Conservation (phyloP, 1,284 basidiomycete species). For the Ganoderma multipileum region DNA sequence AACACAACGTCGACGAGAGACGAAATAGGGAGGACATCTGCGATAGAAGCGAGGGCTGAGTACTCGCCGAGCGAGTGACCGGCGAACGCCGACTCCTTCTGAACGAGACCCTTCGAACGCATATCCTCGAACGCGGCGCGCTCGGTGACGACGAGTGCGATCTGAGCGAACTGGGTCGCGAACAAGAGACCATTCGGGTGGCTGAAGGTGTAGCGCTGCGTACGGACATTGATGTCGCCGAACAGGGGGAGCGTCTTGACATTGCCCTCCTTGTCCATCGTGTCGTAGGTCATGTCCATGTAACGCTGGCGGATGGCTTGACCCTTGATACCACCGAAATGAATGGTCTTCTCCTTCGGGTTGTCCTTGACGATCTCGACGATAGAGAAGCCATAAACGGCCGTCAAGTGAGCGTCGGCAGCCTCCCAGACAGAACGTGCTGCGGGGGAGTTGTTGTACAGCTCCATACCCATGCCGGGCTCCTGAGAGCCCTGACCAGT, state of each 20-base stretch:
- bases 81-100: conserved; percentile 91
- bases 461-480: conserved; percentile 99
- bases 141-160: conserved; percentile 96
- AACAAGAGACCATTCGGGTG: conserved; percentile 95
- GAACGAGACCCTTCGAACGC: conserved; percentile 94
- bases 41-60: conserved; percentile 96
- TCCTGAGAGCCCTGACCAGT: conserved; percentile 99
- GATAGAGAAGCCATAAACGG: conserved; percentile 97
- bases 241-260: conserved; percentile 95
- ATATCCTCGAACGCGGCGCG: conserved; percentile 98
- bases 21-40: conserved; percentile 94
- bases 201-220: conserved; percentile 96
- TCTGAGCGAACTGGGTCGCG: conserved; percentile 98
- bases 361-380: conserved; percentile 98
- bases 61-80: conserved; percentile 99
- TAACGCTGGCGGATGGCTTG: conserved; percentile 97
- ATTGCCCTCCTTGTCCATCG: conserved; percentile 94
- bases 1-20: conserved; percentile 98
- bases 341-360: conserved; percentile 96
- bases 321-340: conserved; percentile 99
- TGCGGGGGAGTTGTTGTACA: conserved; percentile 92
- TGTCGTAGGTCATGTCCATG: conserved; percentile 99
- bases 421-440: conserved; percentile 98
- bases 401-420: conserved; percentile 91
- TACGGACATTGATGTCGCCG: conserved; percentile 90